Evolutionary conservation across 768 basidiomycete species (phyloP).

Genomic region (Phylloporus rhodoxanthus): DNA sequence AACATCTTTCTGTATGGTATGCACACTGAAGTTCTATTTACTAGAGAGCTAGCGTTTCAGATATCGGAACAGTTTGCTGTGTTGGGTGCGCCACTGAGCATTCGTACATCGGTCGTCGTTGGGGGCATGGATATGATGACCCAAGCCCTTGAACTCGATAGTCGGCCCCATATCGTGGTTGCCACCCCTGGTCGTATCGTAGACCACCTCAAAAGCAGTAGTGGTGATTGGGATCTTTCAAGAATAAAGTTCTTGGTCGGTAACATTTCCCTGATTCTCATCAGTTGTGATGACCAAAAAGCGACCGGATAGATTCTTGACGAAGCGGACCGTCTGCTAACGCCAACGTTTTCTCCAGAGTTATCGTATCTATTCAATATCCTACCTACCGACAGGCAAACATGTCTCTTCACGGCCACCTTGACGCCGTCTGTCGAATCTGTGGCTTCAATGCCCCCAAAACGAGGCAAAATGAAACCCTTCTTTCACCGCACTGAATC

Average conservation of each 20-base stretch:
- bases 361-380: conserved; percentile 68
- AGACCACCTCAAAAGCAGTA: conserved; percentile 77
- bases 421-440: conserved; percentile 81
- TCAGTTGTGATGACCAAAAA: background rate
- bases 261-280: background rate
- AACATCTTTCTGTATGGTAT: background rate
- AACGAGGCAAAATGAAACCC: conserved; percentile 77
- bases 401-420: conserved; percentile 95
- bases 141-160: conserved; percentile 81
- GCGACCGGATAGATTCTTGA: conserved; percentile 66
- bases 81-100: conserved; percentile 73
- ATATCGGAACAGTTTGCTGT: conserved; percentile 95
- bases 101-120: conserved; percentile 84
- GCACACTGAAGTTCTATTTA: background rate
- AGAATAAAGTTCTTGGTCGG: conserved; percentile 80
- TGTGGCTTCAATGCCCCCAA: conserved; percentile 64
- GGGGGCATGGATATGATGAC: conserved; percentile 99
- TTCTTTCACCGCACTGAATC: conserved; percentile 79
- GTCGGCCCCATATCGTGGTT: conserved; percentile 87
- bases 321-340: conserved; percentile 91
- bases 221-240: conserved; percentile 74
- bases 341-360: conserved; percentile 84
- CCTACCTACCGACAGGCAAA: conserved; percentile 85
- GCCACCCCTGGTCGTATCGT: conserved; percentile 95
- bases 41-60: conserved; percentile 93